A percentile compares a stretch with the other conserved stretches of the same genome.
These are phyloP conservation scores for Phytopythium vexans DNA, from an alignment of 352 stramenopile genomes.

Conservation along the genomic window DNA sequence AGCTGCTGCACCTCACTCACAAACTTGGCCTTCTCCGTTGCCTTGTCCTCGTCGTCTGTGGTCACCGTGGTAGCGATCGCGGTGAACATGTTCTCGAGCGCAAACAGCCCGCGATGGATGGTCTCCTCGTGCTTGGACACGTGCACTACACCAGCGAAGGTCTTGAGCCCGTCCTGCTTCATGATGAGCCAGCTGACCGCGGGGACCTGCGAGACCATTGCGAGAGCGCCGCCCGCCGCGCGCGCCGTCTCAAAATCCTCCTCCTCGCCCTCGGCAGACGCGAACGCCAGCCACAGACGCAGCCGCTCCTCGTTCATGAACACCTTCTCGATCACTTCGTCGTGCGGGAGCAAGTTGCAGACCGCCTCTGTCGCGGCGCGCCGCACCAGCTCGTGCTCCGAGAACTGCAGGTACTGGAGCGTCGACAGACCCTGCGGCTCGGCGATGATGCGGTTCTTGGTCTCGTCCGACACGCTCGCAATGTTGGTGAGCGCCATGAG, in stretches of 20 bases:
- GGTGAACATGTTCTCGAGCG: constrained; percentile 73
- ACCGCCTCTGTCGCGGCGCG: constrained; percentile 95
- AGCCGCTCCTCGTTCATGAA: constrained; percentile 93
- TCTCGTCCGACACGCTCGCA: constrained; percentile 90
- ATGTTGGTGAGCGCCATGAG: constrained; percentile 98
- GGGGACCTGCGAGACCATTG: constrained; percentile 89
- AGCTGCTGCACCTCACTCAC: constrained; percentile 33
- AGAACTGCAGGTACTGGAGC: constrained; percentile 93
- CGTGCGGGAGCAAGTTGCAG: constrained; percentile 94
- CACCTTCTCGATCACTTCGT: constrained; percentile 91
- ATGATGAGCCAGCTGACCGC: constrained; percentile 70
- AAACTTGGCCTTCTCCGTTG: constrained; percentile 42
- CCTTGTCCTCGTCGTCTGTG: constrained; percentile 43
- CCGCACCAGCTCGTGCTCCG: constrained; percentile 95
- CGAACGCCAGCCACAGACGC: constrained; percentile 92
- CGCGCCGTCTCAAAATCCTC: constrained; percentile 91
- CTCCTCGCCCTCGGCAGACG: constrained; percentile 88
- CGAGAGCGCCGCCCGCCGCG: constrained; percentile 90
- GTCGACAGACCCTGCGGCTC: constrained; percentile 72
- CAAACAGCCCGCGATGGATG: constrained; percentile 70
- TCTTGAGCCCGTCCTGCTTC: constrained; percentile 58
- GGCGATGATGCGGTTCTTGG: constrained; percentile 86
- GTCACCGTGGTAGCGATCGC: constrained; percentile 17
- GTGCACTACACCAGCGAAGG: constrained; percentile 54
- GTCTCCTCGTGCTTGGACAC: constrained; percentile 57